Conservation (phyloP, 495 filamentous ascomycete genomes). For the Aspergillus nanangensis region DNA sequence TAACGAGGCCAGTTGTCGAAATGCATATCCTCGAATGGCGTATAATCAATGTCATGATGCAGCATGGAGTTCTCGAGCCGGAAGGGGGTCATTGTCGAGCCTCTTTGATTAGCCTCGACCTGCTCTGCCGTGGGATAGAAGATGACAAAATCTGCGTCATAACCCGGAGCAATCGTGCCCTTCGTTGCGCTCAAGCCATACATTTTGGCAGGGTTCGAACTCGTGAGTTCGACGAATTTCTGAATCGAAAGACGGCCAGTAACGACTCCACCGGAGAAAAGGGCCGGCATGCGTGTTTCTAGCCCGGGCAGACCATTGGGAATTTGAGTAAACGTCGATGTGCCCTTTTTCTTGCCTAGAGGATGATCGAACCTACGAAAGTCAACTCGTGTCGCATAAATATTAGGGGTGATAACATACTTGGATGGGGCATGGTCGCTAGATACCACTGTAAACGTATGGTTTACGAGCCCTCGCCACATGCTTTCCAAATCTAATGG, state of each 20-base stretch:
- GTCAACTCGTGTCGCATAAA: neutral
- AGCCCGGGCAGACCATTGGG: conserved; percentile 59
- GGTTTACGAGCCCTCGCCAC: conserved; percentile 42
- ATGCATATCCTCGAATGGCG: conserved; percentile 53
- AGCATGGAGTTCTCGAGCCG: conserved; percentile 46
- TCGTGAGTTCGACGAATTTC: conserved; percentile 56
- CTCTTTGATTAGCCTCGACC: neutral
- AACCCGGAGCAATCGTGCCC: conserved; percentile 51
- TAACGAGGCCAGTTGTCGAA: conserved; percentile 58
- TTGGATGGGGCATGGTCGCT: conserved; percentile 39
- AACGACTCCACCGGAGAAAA: conserved; percentile 28
- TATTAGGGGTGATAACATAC: conserved; percentile 6
- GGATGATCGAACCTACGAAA: conserved; percentile 20
- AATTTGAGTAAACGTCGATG: conserved; percentile 30
- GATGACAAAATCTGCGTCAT: conserved; percentile 45
- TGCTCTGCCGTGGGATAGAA: conserved; percentile 29
- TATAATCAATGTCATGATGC: conserved; percentile 59
- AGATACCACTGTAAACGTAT: conserved; percentile 42
- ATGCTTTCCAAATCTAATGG: conserved; percentile 35
- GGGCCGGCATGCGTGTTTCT: conserved; percentile 52
- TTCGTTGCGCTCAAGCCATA: conserved; percentile 56
- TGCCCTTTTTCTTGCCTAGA: conserved; percentile 32
- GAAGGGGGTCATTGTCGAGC: conserved; percentile 28
- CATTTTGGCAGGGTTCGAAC: conserved; percentile 55
- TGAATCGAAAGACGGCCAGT: conserved; percentile 41